Conservation (phyloP, 2,329 filamentous ascomycete species). For the Blastomyces emzantsi region DNA sequence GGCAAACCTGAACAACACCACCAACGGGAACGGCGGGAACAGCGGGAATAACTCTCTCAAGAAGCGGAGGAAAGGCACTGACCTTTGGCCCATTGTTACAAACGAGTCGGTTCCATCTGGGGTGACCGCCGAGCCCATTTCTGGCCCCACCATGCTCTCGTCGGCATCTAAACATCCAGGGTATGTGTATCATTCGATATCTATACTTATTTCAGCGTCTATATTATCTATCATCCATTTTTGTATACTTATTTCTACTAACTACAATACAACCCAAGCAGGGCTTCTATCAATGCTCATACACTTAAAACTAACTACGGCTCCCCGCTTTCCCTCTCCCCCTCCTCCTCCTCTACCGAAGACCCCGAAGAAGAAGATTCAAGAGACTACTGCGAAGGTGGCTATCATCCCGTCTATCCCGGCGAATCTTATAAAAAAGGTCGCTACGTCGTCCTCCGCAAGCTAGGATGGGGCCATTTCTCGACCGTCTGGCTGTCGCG, state of each 20-base stretch:
- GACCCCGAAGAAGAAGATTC: slow-evolving; percentile 96
- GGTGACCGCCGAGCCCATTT: neutral
- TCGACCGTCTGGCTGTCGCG: slow-evolving; percentile 85
- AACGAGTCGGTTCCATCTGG: slow-evolving; percentile 43
- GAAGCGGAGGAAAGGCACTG: slow-evolving; percentile 57
- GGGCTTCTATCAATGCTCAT: neutral
- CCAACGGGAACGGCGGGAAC: slow-evolving; percentile 38
- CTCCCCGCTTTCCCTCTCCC: slow-evolving; percentile 52
- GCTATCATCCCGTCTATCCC: slow-evolving; percentile 89
- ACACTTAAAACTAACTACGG: slow-evolving; percentile 13
- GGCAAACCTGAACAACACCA: slow-evolving; percentile 26
- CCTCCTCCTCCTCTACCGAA: slow-evolving; percentile 68
- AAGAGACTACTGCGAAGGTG: slow-evolving; percentile 98
- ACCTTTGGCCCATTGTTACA: slow-evolving; percentile 58
- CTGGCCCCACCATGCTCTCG: slow-evolving; percentile 6
- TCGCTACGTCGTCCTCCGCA: slow-evolving; percentile 91
- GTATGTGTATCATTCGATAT: neutral
- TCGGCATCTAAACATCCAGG: neutral
- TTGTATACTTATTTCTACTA: neutral
- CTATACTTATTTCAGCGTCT: no score
- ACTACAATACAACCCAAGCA: neutral
- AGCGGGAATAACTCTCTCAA: slow-evolving; percentile 43
- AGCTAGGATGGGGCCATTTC: slow-evolving; percentile 97
- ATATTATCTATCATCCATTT: neutral
- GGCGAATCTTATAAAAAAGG: slow-evolving; percentile 97